These are phyloP conservation scores for Coccomyxa sp. DNA, from an alignment of 139 green algal species.

Conservation along the genomic window DNA sequence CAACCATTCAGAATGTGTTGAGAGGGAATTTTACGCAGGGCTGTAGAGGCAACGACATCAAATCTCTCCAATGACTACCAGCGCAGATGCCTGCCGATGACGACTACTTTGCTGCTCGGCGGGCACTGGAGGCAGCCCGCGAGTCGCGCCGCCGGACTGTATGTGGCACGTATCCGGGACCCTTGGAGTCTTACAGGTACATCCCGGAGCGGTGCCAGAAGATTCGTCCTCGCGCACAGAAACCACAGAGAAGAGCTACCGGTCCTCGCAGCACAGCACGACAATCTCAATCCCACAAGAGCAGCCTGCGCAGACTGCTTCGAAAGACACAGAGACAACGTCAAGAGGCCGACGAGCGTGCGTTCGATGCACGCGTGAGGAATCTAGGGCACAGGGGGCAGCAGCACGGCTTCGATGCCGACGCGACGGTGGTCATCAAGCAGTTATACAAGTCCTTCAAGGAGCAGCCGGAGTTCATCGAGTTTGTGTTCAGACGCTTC, in stretches of 20 bases:
- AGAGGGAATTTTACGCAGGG: neutral
- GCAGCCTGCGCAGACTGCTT: conserved; percentile 1
- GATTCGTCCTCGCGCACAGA: neutral
- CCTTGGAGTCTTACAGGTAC: neutral
- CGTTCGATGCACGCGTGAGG: neutral
- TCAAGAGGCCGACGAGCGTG: neutral
- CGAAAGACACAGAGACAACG: neutral
- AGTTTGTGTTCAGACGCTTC: conserved; percentile 1
- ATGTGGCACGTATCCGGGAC: neutral
- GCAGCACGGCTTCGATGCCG: neutral
- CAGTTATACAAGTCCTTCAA: conserved; percentile 1
- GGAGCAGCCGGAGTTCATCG: neutral
- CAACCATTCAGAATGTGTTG: neutral
- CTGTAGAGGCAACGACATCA: neutral
- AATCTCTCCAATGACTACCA: neutral
- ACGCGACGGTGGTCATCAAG: neutral
- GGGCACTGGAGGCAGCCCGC: neutral
- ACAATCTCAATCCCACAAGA: neutral
- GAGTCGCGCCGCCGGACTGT: neutral
- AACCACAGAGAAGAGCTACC: neutral
- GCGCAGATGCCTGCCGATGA: neutral
- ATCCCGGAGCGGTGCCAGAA: neutral
- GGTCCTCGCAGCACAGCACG: neutral
- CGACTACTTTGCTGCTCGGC: neutral
- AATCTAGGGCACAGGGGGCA: neutral